Base-by-base conservation (phyloP, 2,329 filamentous ascomycete genomes). In the Penicillium sp. region DNA sequence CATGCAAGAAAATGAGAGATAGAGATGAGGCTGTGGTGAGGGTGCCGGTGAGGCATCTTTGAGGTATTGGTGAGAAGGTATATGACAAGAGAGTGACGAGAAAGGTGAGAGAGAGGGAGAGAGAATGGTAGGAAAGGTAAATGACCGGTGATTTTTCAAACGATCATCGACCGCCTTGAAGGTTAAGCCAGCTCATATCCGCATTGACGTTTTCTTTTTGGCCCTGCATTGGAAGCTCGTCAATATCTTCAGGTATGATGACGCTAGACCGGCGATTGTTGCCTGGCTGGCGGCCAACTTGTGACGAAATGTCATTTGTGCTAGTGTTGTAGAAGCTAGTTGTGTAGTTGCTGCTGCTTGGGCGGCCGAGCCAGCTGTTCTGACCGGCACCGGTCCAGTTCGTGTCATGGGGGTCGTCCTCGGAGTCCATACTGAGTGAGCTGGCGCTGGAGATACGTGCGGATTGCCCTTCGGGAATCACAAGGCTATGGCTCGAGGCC, bases 101-200 rank as follows among this genome's bases (percentile, higher is more conserved):
- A 12, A 47, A 4, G n/a, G 18, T 33, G n/a, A 34, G 23, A 16
- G 36, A 33, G 18, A 21, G 18, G 3, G 18, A 3, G 18, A 21
- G 23, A 29, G 23, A 3, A 18, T 31, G 34, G 15, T 24, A 48
- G 29, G 33, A 4, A 31, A 28, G 43, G 29, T 13, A 26, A 16
- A 16, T 21, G 31, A 52, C 29, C 26, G 12, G 26, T 7, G 5
- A 4, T 7, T 42, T 38, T 7, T 10, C 18, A 41, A 16, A 24
- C 38, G 12, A 15, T 54, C 43, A 68, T 52, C 62, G 64, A n/a
- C 65, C 63, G 15, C 64, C 63, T 24, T 70, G 53, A 33, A 76
- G 62, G 57, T 76, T 74, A 46, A 76, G 61, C 73, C 73, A 76
- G 62, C 73, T 75, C 67, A 76, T 72, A 62, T 76, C 73, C 4